These are phyloP conservation scores for Fusarium sp. DNA, from an alignment of 2,329 filamentous ascomycete genomes.

Conservation along the genomic window DNA sequence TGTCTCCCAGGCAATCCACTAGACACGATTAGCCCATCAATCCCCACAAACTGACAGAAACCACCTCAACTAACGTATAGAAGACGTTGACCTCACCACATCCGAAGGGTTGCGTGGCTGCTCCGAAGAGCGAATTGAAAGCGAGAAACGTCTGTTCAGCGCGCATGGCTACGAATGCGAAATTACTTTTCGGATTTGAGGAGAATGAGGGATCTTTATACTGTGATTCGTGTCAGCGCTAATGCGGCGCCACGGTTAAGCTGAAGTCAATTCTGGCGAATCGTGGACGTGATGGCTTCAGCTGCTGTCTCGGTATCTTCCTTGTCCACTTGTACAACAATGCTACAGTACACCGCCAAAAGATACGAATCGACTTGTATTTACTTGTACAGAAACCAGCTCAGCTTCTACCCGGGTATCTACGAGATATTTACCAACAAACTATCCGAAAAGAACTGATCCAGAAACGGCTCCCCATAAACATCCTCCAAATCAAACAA, in stretches of 20 bases:
- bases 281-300: not conserved
- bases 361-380: too few species aligned
- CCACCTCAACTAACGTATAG: constrained; percentile 1
- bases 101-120: not conserved
- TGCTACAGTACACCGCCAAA: not conserved
- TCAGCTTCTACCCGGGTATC: not conserved
- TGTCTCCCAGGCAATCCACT: constrained; percentile 13
- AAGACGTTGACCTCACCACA: constrained; percentile 16
- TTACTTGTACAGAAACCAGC: too few species aligned
- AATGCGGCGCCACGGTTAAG: not conserved
- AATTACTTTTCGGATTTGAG: not conserved
- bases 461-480: constrained; percentile 36
- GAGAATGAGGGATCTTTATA: not conserved
- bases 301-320: not conserved
- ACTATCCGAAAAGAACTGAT: constrained; percentile 42
- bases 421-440: constrained; percentile 33
- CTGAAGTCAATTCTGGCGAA: not conserved
- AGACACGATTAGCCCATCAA: too few species aligned
- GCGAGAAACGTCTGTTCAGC: constrained; percentile 1
- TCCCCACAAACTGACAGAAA: too few species aligned
- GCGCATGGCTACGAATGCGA: not conserved
- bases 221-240: not conserved
- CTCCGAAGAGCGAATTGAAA: not conserved
- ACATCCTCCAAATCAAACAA: constrained; percentile 33
- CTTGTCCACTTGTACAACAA: not conserved